Conservation (phyloP, 108 stramenopile genomes). For the Nannochloropsis gaditana region DNA sequence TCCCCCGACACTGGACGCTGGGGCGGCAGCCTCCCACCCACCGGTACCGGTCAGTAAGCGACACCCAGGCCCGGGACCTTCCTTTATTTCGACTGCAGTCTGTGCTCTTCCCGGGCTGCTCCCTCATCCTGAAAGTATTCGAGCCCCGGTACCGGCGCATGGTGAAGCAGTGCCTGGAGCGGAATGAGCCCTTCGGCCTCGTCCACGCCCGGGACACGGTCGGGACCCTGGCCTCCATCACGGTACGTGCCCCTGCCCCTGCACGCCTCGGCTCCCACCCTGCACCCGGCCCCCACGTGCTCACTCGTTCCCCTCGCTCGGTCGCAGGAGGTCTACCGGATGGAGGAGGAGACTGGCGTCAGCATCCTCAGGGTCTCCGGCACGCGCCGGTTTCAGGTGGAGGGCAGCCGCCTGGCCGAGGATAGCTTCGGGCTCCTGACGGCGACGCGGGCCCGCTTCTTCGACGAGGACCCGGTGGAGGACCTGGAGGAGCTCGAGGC, state of each 20-base stretch:
- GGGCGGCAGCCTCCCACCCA: background rate
- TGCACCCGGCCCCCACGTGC: background rate
- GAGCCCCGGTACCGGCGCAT: background rate
- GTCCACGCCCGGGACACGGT: background rate
- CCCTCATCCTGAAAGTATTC: background rate
- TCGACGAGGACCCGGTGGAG: constrained; percentile 12
- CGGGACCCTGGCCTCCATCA: background rate
- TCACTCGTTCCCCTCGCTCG: background rate
- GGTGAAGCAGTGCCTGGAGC: background rate
- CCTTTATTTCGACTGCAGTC: constrained; percentile 6
- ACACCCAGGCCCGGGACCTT: background rate
- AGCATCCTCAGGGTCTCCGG: constrained; percentile 5
- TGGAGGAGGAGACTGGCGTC: constrained; percentile 9
- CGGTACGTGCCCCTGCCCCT: background rate
- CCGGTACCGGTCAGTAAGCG: background rate
- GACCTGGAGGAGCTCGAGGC: background rate
- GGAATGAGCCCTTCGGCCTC: constrained; percentile 12
- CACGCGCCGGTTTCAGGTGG: background rate
- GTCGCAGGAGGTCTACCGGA: background rate
- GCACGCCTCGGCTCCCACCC: background rate
- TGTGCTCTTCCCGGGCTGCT: background rate
- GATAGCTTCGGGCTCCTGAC: background rate
- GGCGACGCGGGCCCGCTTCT: background rate
- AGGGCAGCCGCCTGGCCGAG: background rate
- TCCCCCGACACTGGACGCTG: background rate